Evolutionary conservation across 225 moss, liverwort and hornwort genomes (phyloP).

Genomic region (Bryoerythrophyllum caledonicum): DNA sequence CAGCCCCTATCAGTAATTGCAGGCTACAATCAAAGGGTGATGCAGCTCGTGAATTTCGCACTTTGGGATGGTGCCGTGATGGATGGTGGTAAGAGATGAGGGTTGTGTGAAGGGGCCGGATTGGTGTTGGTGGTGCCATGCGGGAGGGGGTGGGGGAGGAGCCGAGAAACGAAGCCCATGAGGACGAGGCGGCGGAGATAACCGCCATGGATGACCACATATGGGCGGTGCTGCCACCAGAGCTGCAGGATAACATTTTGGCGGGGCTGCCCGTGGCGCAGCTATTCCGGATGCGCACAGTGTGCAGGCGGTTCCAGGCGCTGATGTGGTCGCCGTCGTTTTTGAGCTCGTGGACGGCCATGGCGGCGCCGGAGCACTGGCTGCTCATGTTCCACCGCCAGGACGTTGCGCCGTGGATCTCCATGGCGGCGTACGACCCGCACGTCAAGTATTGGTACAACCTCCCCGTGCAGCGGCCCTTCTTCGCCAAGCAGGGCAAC

Average conservation of each 20-base stretch:
- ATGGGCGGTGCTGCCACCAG: constrained; percentile 42
- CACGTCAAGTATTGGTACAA: constrained; percentile 41
- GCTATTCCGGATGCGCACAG: constrained; percentile 40
- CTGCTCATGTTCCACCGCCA: constrained; percentile 56
- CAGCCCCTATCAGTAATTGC: too few species aligned
- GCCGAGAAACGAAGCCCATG: constrained; percentile 27
- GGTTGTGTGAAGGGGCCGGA: neutral
- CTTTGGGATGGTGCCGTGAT: neutral
- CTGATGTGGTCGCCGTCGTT: constrained; percentile 34
- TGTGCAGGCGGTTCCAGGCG: constrained; percentile 45
- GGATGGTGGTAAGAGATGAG: neutral
- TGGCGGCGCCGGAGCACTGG: constrained; percentile 43
- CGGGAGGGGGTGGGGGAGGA: constrained; percentile 32
- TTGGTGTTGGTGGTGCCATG: constrained; percentile 31
- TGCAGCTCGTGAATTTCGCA: too few species aligned
- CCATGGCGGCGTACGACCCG: constrained; percentile 53
- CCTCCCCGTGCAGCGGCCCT: constrained; percentile 35
- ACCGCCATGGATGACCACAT: constrained; percentile 38
- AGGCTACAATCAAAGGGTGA: too few species aligned
- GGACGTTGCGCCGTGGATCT: constrained; percentile 44
- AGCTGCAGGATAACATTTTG: constrained; percentile 43
- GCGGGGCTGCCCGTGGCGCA: constrained; percentile 37
- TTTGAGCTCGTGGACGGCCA: constrained; percentile 30
- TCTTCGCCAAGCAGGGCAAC: constrained; percentile 40
- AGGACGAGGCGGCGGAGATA: constrained; percentile 15